A percentile compares a stretch with the other conserved stretches of the same genome.
Evolutionary conservation across 306 rosid genomes (phyloP).

Genomic region (Quercus agrifolia): DNA sequence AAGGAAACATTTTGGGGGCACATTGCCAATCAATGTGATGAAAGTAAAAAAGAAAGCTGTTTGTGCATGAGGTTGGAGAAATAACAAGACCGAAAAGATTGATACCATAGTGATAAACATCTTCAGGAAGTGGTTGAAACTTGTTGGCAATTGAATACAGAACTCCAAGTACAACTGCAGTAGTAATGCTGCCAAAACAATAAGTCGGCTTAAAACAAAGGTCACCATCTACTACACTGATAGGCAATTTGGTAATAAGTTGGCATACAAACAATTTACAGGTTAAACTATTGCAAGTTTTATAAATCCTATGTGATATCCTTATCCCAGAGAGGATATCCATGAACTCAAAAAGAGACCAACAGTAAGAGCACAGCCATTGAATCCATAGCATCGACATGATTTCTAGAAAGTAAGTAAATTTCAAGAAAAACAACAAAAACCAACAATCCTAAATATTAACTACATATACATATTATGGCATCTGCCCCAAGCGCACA

Average conservation of each 20-base stretch:
- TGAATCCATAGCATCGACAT: neutral
- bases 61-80: neutral
- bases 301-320: neutral
- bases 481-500: too few relatives aligned
- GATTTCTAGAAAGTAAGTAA: neutral
- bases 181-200: slow-evolving; percentile 65
- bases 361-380: neutral
- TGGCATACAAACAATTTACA: neutral
- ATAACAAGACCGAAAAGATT: slow-evolving; percentile 5
- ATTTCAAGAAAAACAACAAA: neutral
- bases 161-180: slow-evolving; percentile 76
- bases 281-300: neutral
- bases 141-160: slow-evolving; percentile 56
- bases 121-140: slow-evolving; percentile 79
- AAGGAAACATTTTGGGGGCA: neutral
- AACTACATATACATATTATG: neutral
- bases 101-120: slow-evolving; percentile 75
- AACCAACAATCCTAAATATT: neutral
- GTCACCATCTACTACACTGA: neutral
- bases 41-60: neutral
- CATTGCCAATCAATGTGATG: neutral
- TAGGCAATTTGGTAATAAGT: neutral
- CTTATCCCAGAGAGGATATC: neutral
- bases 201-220: neutral
- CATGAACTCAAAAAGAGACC: neutral